Percentiles rank a stretch among this genome's conserved stretches.
These are phyloP conservation scores for Leptographium wingfieldii DNA, from an alignment of 2,329 filamentous ascomycete species.

Conservation along the genomic window DNA sequence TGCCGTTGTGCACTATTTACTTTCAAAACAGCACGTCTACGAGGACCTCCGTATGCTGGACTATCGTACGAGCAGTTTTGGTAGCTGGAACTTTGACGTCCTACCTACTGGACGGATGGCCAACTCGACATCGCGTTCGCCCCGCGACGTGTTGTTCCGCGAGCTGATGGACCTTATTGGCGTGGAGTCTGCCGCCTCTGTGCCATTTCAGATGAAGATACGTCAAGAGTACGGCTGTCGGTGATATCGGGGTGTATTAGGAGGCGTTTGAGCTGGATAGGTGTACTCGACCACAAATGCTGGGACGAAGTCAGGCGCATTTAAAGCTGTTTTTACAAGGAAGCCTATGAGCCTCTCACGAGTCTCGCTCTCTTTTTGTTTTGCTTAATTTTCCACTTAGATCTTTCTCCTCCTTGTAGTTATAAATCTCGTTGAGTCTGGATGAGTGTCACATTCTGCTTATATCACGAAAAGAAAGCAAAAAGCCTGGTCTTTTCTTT, in stretches of 20 bases:
- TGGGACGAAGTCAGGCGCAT: too few relatives aligned
- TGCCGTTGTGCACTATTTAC: conserved; percentile 8
- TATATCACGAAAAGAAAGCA: too few relatives aligned
- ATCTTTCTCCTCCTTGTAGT: too few relatives aligned
- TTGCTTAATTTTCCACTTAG: too few relatives aligned
- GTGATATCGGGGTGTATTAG: background rate
- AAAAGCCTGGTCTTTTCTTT: too few relatives aligned
- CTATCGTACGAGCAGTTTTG: background rate
- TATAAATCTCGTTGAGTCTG: too few relatives aligned
- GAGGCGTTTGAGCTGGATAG: too few relatives aligned
- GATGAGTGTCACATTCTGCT: too few relatives aligned
- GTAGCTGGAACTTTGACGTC: background rate
- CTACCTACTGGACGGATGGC: background rate
- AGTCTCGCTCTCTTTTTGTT: too few relatives aligned
- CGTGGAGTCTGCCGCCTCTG: conserved; percentile 1
- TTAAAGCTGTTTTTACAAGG: too few relatives aligned
- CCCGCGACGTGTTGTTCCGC: conserved; percentile 1
- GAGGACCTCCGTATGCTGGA: background rate
- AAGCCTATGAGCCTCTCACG: too few relatives aligned
- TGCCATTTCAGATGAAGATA: conserved; percentile 11
- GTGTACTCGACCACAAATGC: too few relatives aligned
- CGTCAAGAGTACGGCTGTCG: conserved; percentile 5
- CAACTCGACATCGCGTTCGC: background rate
- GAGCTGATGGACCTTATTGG: conserved; percentile 8
- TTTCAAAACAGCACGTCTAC: conserved; percentile 6